Base-by-base conservation (phyloP, 1,284 basidiomycete species). In the Sporisorium graminicola region DNA sequence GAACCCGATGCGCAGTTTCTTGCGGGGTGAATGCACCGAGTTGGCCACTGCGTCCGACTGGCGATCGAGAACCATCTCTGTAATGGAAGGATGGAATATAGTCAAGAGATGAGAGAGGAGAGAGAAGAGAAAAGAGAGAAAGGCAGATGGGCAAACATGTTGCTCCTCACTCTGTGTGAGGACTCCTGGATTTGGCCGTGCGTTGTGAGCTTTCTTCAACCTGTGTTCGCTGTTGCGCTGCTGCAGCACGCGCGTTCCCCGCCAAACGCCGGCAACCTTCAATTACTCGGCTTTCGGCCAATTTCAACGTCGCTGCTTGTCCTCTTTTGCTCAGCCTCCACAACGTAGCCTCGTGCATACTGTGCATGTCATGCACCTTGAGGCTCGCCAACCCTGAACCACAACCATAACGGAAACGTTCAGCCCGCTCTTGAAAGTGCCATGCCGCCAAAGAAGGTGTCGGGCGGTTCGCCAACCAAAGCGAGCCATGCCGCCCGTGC, bases 1-100 rank as follows among this genome's bases (percentile, higher is more conserved):
- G 86, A 98, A 95, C 4, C 92, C 94, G 71, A 98, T 89, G 16
- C 89, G 74, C 10, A 82, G 69, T 57, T 74, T 77, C 43, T 69
- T 77, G 46, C 53, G 59, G 2, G 74, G 74, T 22, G 74, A 76
- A 44, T 76, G 68, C 27, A 72, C 58, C 61, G 74, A 67, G 47
- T 67, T 74, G 62, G 66, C 72, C 42, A 74, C 72, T 3, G 65
- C 65, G 33, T 66, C 72, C 59, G 72, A 74, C n/a, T 74, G 71
- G 6, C 71, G 57, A 49, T 74, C 71, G 43, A 73, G 61, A 2
- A 58, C 55, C 70, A 72, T 72, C 3, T 35, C n/a, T 53, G 31
- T 24, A n/a, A 27, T 44, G 40, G 8, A 2, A 37, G 22, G 7
- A 5, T 31, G 24, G 42, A 46, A 7, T 22, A 26, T 1, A 5